Evolutionary conservation across 805 yeast genomes (phyloP), one percentile per base, ranked within the genome.

Genomic region (Sugiyamaella smithiae): DNA sequence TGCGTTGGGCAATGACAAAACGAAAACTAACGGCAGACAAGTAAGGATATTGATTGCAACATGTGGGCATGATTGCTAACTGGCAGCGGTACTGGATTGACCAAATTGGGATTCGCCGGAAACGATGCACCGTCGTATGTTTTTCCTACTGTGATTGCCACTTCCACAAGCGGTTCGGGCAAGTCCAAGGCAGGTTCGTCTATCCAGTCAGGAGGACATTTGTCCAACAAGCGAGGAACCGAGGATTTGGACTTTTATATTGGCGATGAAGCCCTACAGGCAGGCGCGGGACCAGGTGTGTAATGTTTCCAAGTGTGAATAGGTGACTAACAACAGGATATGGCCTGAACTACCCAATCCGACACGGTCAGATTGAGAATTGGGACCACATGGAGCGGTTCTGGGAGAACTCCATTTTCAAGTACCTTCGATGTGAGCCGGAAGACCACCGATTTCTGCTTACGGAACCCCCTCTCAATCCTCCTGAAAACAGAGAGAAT

Each of bases 331-430:
- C 36, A 4, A 19, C 14, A 55, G 75, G 88, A 24, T 93, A 93
- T 69, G 84, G 90, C 24, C 73, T 93, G 51, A 80, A 82, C 55
- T 93, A 93, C 63, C 99, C 99, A 16, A 89, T 93, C 53, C 85
- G 89, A 68, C 99, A 93, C 65, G 99, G 99, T 22, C 99, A 93
- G 73, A 85, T 93, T 55, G 99, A 93, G 68, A 88, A 93, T 68
- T 93, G 99, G 99, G 99, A 93, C 71, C 97, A 93, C 65, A 93
- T 93, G 99, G 99, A 93, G 69, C 78, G 99, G 66, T 91, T 89
- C 69, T 93, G 99, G 99, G 98, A 93, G 65, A 86, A 87, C 62
- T 88, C 96, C 41, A 90, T 93, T 63, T 93, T 93, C 75, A 91
- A 93, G 71, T 93, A 93, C 67, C 77, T 93, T 59, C 82, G 97